A percentile compares a stretch with the other conserved stretches of the same genome.
Conservation (phyloP, 2,329 filamentous ascomycete genomes). For the Aspergillus alliaceus region DNA sequence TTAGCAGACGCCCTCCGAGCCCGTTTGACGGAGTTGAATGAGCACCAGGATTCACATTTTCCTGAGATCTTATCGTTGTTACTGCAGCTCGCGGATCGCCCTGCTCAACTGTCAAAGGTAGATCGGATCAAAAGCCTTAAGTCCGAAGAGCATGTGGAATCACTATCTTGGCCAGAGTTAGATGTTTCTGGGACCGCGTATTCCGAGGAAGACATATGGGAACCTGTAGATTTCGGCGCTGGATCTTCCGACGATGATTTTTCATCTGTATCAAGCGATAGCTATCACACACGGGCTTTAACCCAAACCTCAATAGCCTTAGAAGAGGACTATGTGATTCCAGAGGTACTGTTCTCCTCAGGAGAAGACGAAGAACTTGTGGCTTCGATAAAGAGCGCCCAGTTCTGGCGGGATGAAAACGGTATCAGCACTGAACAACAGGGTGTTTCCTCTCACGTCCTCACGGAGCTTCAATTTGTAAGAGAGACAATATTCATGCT, state of each 20-base stretch:
- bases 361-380: conserved; percentile 36
- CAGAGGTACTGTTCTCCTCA: conserved; percentile 33
- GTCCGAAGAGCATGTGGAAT: conserved; percentile 46
- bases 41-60: conserved; percentile 61
- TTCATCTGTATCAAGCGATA: conserved; percentile 33
- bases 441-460: conserved; percentile 26
- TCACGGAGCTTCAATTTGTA: conserved; percentile 72
- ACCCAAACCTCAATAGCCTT: conserved; percentile 26
- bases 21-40: conserved; percentile 61
- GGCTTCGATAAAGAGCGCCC: conserved; percentile 41
- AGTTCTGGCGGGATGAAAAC: conserved; percentile 49
- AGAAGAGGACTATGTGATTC: conserved; percentile 35
- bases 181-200: conserved; percentile 73
- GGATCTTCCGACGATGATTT: conserved; percentile 42
- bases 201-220: conserved; percentile 43
- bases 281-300: conserved; percentile 26
- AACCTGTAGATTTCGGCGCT: conserved; percentile 40
- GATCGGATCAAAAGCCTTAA: conserved; percentile 61
- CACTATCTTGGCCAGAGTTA: conserved; percentile 77
- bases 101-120: conserved; percentile 68
- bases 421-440: conserved; percentile 11
- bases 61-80: conserved; percentile 80
- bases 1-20: conserved; percentile 68
- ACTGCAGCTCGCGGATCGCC: conserved; percentile 77
- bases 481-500: conserved; percentile 86